Evolutionary conservation across 176 grass and related monocot species (phyloP), one percentile per base, ranked within the genome.

Genomic region (Ampelocalamus luodianensis): DNA sequence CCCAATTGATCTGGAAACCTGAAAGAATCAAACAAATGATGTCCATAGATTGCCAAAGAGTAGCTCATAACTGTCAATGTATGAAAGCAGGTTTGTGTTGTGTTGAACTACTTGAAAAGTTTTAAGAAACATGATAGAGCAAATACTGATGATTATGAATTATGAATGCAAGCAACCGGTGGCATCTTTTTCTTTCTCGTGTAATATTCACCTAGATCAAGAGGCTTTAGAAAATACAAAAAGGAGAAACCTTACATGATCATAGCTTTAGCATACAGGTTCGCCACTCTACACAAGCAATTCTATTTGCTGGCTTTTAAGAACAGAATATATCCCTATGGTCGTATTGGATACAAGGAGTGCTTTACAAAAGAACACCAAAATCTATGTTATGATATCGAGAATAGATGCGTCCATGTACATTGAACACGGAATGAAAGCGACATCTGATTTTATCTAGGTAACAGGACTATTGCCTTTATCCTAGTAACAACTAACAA

Each of bases 1-100:
- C 58, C 87, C 90, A 67, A 89, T 86, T 26, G 90, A 92, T 84
- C 90, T 92, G 23, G 90, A 92, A 65, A 92, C 83, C 87, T 89
- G 72, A 50, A 85, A 77, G 17, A 54, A 72, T 74, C 16, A 61
- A 51, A 69, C n/a, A 81, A 74, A 50, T 18, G 1, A 65, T 63
- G 54, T 74, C 58, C 6, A 43, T 37, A 42, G 43, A 10, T 79
- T 17, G 18, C 68, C 26, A 76, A 78, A 46, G 5, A 63, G 24
- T 54, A 20, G 15, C 34, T 85, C 45, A 45, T 55, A 13, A 18
- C 4, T 77, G 65, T 53, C 5, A 13, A 72, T 34, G 2, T 26
- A 69, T 48, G 17, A 84, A 66, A 77, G 49, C 36, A 77, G n/a
- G 64, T 59, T 54, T 20, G 18, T 40, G 23, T 54, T 20, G 18